Base-by-base conservation (phyloP, 1,139 yeast genomes). In the Yarrowia galli region DNA sequence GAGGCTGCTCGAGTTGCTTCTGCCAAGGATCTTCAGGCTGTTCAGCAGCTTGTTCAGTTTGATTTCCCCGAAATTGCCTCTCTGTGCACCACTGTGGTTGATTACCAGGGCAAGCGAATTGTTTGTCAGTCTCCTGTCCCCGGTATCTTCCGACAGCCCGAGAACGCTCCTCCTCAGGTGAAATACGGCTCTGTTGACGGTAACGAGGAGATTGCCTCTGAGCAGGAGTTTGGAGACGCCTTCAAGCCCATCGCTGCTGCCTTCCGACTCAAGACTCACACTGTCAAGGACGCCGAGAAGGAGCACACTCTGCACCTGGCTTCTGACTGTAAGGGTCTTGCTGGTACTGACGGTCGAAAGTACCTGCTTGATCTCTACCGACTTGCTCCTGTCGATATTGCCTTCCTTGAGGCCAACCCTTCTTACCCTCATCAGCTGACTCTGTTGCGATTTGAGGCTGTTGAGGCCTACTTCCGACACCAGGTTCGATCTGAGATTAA, bases 71-170 rank as follows among this genome's bases (percentile, higher is more conserved):
- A 89, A 54, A 81, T 92, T 66, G 85, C 87, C 74, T 88, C 89
- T 68, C 82, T 93, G 70, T 86, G 91, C 72, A 91, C 98, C 9
- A 84, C 93, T 60, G 84, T 93, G 70, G 92, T 95, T 68, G 98
- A 95, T 78, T 93, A 86, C 79, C 87, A 90, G 77, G 99, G 99
- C 70, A 89, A 87, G 74, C 85, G 98, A 77, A 82, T 93, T 53
- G 84, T 93, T 54, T 92, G 97, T 76, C 99, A 95, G 81, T 91
- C 97, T 18, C 97, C 98, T 28, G 97, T 95, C 65, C 99, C 99
- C n/a, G 99, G 99, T 70, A 86, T 93, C 70, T 89, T 93, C 79
- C 83, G 85, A 68, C 84, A 84, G 68, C 78, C 79, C 68, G 78
- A 78, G 56, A 77, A 72, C 67, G 80, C 74, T 10, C 65, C 68